Conservation (phyloP, 148 eudicot genomes). For the Rhododendron williamsianum region DNA sequence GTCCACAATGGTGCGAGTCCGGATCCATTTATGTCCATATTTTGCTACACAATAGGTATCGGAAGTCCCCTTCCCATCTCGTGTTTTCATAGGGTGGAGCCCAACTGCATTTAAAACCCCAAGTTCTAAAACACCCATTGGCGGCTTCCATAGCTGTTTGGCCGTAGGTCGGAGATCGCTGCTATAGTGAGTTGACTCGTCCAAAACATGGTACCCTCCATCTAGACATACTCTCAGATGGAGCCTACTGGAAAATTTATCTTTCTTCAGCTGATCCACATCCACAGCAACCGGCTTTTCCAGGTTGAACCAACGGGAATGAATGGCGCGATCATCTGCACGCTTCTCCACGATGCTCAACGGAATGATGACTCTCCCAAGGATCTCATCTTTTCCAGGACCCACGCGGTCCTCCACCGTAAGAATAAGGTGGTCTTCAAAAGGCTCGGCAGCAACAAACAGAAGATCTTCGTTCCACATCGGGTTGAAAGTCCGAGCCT, state of each 20-base stretch:
- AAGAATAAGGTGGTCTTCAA: constrained; percentile 75
- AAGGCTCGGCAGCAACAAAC: constrained; percentile 95
- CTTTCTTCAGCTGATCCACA: constrained; percentile 81
- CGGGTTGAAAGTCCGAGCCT: constrained; percentile 67
- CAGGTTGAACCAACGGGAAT: constrained; percentile 86
- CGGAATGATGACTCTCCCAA: constrained; percentile 77
- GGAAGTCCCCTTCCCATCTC: constrained; percentile 82
- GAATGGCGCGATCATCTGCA: constrained; percentile 82
- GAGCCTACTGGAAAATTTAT: constrained; percentile 71
- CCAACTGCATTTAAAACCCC: constrained; percentile 79
- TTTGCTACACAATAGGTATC: constrained; percentile 98
- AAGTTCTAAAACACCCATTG: constrained; percentile 83
- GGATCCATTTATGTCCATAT: constrained; percentile 90
- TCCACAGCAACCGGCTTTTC: constrained; percentile 83
- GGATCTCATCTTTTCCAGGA: constrained; percentile 93
- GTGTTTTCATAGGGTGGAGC: constrained; percentile 90
- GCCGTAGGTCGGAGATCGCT: constrained; percentile 95
- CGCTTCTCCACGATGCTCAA: constrained; percentile 67
- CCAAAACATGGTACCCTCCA: constrained; percentile 97
- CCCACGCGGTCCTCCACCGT: constrained; percentile 91
- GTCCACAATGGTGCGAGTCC: constrained; percentile 86
- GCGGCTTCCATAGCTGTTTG: constrained; percentile 85
- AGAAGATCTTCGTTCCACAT: constrained; percentile 94
- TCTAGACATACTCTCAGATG: constrained; percentile 89
- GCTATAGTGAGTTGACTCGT: constrained; percentile 93